These are phyloP conservation scores for Pontederia crassipes DNA, from an alignment of 176 grass and related monocot species.

Conservation along the genomic window DNA sequence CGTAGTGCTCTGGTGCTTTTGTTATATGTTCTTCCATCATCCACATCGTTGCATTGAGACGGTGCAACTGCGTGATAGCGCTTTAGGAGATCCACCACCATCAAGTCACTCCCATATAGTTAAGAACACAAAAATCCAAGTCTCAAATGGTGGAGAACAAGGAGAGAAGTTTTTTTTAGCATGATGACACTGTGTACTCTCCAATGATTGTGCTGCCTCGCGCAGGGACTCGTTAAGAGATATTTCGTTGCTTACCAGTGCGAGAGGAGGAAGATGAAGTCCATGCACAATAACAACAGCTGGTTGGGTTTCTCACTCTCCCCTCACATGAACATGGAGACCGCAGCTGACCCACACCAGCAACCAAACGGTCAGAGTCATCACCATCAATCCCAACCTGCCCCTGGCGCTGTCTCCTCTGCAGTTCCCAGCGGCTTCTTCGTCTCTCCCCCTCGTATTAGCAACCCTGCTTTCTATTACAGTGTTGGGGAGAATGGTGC, in stretches of 20 bases:
- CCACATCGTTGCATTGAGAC: neutral
- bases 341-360: slow-evolving; percentile 13
- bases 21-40: neutral
- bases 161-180: slow-evolving; percentile 8
- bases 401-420: slow-evolving; percentile 6
- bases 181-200: slow-evolving; percentile 72
- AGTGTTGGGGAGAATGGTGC: slow-evolving; percentile 23
- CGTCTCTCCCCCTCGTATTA: slow-evolving; percentile 4
- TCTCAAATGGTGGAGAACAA: slow-evolving; percentile 42
- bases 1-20: neutral
- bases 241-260: neutral
- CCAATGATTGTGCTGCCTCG: slow-evolving; percentile 75
- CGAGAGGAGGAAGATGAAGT: slow-evolving; percentile 43
- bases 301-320: slow-evolving; percentile 91
- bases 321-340: slow-evolving; percentile 50
- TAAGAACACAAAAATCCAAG: slow-evolving; percentile 39
- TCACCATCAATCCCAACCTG: slow-evolving; percentile 25
- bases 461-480: slow-evolving; percentile 20
- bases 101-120: neutral
- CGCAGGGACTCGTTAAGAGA: slow-evolving; percentile 12
- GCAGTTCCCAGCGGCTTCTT: slow-evolving; percentile 11
- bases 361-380: slow-evolving; percentile 35
- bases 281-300: slow-evolving; percentile 38
- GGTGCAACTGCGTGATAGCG: neutral
- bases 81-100: too few species aligned